Conservation (phyloP, 371 early-diverging fungal genomes). For the Dichotomocladium elegans region DNA sequence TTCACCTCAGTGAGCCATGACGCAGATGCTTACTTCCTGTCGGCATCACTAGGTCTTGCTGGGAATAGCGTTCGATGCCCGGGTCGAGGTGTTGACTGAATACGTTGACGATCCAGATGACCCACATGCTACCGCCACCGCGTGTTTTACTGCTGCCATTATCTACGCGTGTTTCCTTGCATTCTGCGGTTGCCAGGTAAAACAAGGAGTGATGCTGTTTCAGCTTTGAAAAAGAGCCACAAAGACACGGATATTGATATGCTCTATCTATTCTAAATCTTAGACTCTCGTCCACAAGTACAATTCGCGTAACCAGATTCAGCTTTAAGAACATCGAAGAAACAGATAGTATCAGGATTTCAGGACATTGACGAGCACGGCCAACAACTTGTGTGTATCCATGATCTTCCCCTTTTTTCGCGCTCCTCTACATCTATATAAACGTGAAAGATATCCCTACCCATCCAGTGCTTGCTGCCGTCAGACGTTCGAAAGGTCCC, state of each 20-base stretch:
- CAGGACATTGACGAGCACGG: too few species aligned
- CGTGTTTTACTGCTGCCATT: conserved; percentile 65
- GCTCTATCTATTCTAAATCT: background rate
- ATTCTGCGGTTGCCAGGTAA: conserved; percentile 68
- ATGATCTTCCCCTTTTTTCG: too few species aligned
- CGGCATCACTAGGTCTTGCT: conserved; percentile 41
- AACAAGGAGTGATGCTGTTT: background rate
- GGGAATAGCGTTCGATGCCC: conserved; percentile 60
- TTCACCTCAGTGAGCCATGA: too few species aligned
- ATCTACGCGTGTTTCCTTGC: conserved; percentile 67
- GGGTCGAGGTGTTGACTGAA: conserved; percentile 62
- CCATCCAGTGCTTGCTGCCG: background rate
- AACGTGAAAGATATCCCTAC: background rate
- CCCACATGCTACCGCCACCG: conserved; percentile 58
- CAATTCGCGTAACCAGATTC: conserved; percentile 48
- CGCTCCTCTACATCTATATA: background rate
- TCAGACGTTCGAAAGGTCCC: too few species aligned
- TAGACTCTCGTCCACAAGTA: conserved; percentile 47
- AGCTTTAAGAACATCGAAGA: too few species aligned
- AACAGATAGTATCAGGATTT: too few species aligned
- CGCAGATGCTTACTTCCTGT: too few species aligned
- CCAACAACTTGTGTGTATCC: too few species aligned
- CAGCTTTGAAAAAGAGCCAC: background rate
- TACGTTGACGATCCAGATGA: conserved; percentile 60
- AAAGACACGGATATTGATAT: background rate